Conservation (phyloP, 2,329 filamentous ascomycete genomes). For the Lachnellula willkommii region DNA sequence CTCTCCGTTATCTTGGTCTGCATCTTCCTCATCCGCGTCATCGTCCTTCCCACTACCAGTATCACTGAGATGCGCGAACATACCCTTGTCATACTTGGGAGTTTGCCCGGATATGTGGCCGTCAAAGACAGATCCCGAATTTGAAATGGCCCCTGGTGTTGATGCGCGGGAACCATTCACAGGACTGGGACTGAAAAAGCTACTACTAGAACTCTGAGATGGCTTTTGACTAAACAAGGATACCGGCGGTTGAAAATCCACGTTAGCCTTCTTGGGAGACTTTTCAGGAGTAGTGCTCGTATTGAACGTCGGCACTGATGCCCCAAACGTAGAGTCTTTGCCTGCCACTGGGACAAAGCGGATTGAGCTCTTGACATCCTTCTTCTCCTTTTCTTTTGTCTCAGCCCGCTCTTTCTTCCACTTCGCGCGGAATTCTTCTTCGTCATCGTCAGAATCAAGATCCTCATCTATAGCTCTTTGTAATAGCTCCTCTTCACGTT, state of each 20-base stretch:
- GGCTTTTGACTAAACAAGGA: conserved; percentile 32
- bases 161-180: conserved; percentile 23
- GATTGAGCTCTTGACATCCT: conserved; percentile 14
- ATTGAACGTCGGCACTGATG: background rate
- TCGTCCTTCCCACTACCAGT: conserved; percentile 41
- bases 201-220: conserved; percentile 31
- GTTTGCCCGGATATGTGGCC: no score
- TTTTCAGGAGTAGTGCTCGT: conserved; percentile 1
- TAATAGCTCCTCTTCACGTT: conserved; percentile 22
- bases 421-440: conserved; percentile 23
- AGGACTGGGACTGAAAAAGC: conserved; percentile 22
- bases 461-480: conserved; percentile 28
- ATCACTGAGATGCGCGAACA: conserved; percentile 52
- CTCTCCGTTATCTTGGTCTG: conserved; percentile 39
- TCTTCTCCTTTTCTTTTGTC: conserved; percentile 18
- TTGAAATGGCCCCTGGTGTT: conserved; percentile 23
- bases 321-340: conserved; percentile 15
- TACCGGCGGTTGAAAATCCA: background rate
- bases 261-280: background rate
- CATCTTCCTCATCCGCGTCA: conserved; percentile 39
- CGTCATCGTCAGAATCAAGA: conserved; percentile 29
- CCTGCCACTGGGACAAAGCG: conserved; percentile 14
- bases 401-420: conserved; percentile 19
- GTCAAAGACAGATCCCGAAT: conserved; percentile 8
- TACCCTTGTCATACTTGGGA: no score